Base-by-base conservation (phyloP, 2,329 filamentous ascomycete species). In the Colletotrichum eremochloae region DNA sequence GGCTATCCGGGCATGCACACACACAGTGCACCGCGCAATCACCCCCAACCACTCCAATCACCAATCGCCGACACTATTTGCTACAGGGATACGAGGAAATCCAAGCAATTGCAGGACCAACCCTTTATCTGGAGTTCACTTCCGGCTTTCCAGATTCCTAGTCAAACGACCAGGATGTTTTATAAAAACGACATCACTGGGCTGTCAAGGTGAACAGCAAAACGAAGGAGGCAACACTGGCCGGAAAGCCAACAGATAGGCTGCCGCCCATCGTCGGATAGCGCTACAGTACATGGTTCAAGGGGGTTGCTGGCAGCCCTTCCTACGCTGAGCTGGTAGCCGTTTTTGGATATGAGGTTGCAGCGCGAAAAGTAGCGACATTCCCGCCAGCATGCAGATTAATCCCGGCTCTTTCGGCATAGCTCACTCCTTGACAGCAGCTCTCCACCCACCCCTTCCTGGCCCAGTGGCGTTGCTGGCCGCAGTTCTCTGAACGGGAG, bases 401-500 rank as follows among this genome's bases (percentile, higher is more conserved):
- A 71, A 71, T 62, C 61, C 67, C 71, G 56, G 62, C 38, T 71
- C 61, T 62, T 62, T 65, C 71, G 61, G 67, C 67, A 67, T 62
- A 61, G 56, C 57, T 64, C 52, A 33, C 33, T 71, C 61, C 46
- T 57, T 71, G 55, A 57, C 67, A 71, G 56, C 50, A 55, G 38
- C 38, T 40, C 63, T 48, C 46, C 20, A 24, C 46, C 20, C 20
- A 48, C n/a, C 20, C 46, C n/a, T 24, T 48, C 53, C 53, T 52
- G 46, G 44, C 33, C 42, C 12, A 42, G 67, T 73, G 71, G 71
- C 67, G 71, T 71, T 50, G 61, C 33, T 63, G 55, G 61, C 42
- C 55, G 67, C 61, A 70, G 55, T 52, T 52, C 52, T 72, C 70
- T 72, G 69, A 65, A 72, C 52, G 66, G 38, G 70, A 72, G 60